phyloP scores from a whole-genome alignment of 192 early-diverging fungal genomes.

The Podila clonocystis region DNA sequence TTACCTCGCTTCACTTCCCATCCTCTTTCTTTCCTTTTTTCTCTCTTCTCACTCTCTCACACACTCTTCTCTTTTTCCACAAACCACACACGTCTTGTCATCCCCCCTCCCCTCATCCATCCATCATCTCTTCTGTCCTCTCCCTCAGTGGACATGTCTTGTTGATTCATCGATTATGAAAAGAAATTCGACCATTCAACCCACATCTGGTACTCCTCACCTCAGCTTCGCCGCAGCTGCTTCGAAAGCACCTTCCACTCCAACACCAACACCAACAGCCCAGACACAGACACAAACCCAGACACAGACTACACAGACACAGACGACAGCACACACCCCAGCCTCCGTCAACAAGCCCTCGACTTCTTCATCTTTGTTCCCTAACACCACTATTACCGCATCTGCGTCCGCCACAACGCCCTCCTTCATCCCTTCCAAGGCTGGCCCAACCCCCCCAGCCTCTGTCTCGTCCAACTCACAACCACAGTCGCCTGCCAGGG shows the following conservation, averaged over 20 bases:
- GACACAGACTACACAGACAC: conserved; percentile 27
- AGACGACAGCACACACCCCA: conserved; percentile 33
- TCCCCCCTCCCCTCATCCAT: not conserved
- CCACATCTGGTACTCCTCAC: conserved; percentile 47
- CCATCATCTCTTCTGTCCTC: conserved; percentile 9
- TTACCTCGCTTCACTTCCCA: not conserved
- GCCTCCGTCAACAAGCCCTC: conserved; percentile 1
- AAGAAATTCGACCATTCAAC: conserved; percentile 41
- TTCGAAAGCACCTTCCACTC: conserved; percentile 17
- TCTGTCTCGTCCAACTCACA: not conserved
- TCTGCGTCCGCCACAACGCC: not conserved
- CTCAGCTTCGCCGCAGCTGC: conserved; percentile 54
- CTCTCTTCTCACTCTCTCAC: not conserved
- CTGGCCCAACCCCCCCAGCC: not conserved
- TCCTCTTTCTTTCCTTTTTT: not conserved
- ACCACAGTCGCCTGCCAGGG: conserved; percentile 4
- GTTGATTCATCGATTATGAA: conserved; percentile 52
- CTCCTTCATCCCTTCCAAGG: not conserved
- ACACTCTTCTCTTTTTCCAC: not conserved
- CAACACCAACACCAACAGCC: conserved; percentile 4
- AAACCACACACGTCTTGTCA: not conserved
- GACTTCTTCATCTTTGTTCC: conserved; percentile 1
- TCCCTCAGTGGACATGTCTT: conserved; percentile 45
- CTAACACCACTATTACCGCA: not conserved
- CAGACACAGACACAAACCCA: conserved; percentile 14